These are phyloP conservation scores for Colletotrichum sojae DNA, from an alignment of 2,329 filamentous ascomycete genomes.

Conservation along the genomic window DNA sequence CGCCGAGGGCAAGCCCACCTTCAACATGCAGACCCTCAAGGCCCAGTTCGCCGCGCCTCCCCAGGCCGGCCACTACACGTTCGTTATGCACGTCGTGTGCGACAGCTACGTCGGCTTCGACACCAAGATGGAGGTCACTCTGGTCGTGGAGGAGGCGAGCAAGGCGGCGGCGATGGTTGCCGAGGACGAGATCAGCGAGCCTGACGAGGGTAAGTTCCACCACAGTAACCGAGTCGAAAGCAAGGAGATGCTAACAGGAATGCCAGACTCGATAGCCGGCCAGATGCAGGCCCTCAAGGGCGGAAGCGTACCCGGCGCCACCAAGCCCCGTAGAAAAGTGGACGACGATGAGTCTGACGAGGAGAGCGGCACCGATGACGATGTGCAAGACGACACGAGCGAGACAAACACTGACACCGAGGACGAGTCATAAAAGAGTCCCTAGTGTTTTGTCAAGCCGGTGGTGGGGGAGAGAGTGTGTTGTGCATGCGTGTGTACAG, in stretches of 20 bases:
- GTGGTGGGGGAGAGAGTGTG: background rate
- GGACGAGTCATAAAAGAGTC: constrained; percentile 63
- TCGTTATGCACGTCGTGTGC: constrained; percentile 93
- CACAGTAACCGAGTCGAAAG: constrained; percentile 40
- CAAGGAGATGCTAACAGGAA: constrained; percentile 43
- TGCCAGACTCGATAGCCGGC: constrained; percentile 85
- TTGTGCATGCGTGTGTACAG: too few relatives aligned
- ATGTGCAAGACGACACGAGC: constrained; percentile 79
- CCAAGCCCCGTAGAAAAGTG: constrained; percentile 69
- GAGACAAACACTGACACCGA: constrained; percentile 80
- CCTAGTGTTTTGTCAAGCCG: background rate
- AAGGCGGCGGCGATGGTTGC: constrained; percentile 85
- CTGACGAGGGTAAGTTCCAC: constrained; percentile 87
- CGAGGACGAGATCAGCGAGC: constrained; percentile 97
- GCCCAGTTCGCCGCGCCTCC: constrained; percentile 97
- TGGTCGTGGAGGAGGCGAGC: constrained; percentile 89
- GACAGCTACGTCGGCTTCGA: constrained; percentile 97
- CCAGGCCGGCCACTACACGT: constrained; percentile 92
- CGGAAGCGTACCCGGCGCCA: constrained; percentile 66
- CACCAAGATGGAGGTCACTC: constrained; percentile 88
- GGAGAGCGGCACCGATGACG: constrained; percentile 85
- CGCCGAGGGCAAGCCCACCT: constrained; percentile 87
- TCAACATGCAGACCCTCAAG: constrained; percentile 95
- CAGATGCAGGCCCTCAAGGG: constrained; percentile 92
- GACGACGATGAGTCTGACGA: constrained; percentile 76